Percentiles rank a stretch among this genome's conserved stretches.
Conservation (phyloP, 805 yeast species). For the Grigorovia humatica region DNA sequence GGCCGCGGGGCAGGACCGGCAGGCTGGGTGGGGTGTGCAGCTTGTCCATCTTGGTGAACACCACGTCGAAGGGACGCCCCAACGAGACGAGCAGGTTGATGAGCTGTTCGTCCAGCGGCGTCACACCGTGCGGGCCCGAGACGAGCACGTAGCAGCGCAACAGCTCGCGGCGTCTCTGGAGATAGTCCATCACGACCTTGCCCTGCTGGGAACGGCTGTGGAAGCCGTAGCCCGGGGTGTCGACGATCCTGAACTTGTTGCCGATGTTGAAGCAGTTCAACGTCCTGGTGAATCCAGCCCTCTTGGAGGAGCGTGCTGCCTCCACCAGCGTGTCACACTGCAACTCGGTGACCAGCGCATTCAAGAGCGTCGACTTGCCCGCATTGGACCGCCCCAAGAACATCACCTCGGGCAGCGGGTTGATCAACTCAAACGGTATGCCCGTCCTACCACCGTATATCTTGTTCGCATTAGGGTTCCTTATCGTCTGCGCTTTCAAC, state of each 20-base stretch:
- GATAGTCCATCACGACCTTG: constrained; percentile 49
- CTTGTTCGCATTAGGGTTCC: constrained; percentile 10
- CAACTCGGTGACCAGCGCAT: constrained; percentile 41
- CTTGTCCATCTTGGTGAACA: constrained; percentile 69
- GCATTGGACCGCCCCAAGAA: constrained; percentile 77
- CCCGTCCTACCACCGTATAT: constrained; percentile 20
- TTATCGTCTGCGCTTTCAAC: neutral
- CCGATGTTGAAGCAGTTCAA: constrained; percentile 65
- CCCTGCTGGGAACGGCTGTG: constrained; percentile 64
- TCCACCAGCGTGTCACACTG: constrained; percentile 17
- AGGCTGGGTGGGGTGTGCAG: too few relatives aligned
- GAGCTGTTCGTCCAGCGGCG: constrained; percentile 44
- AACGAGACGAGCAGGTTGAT: constrained; percentile 38
- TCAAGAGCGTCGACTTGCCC: constrained; percentile 74
- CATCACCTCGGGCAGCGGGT: constrained; percentile 59
- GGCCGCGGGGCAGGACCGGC: too few relatives aligned
- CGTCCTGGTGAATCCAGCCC: constrained; percentile 49
- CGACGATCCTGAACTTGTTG: constrained; percentile 55
- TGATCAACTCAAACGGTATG: constrained; percentile 23
- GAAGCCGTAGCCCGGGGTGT: constrained; percentile 86
- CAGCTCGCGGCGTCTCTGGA: constrained; percentile 43
- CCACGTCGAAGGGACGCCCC: constrained; percentile 63
- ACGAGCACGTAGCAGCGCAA: constrained; percentile 51
- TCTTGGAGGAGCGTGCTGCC: constrained; percentile 45
- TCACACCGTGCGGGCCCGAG: constrained; percentile 50